These are phyloP conservation scores for sorghum (Sorghum bicolor) DNA, from an alignment of 176 grass and related monocot genomes.

Conservation along the genomic window Sorghum_bicolor_NCBIv3 NC_012872.2:20263001-20263500, in stretches of 20 bases:
- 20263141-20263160: not conserved
- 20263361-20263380: conserved; percentile 48
- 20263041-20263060: not conserved
- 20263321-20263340: conserved; percentile 52
- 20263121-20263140: conserved; percentile 18
- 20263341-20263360: conserved; percentile 33
- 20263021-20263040: not conserved
- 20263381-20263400: conserved; percentile 29
- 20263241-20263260: conserved; percentile 53
- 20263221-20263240: conserved; percentile 60
- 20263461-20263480: conserved; percentile 36
- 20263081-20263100: not conserved
- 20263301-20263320: conserved; percentile 40
- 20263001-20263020: not conserved
- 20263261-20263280: conserved; percentile 46
- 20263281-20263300: conserved; percentile 34
- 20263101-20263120: not conserved
- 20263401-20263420: conserved; percentile 39
- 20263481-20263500: conserved; percentile 10
- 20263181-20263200: conserved; percentile 40
- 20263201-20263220: conserved; percentile 42
- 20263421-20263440: conserved; percentile 38
- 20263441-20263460: conserved; percentile 46
- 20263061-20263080: not conserved
- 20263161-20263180: conserved; percentile 11